Percentiles rank a stretch among this genome's conserved stretches.
Evolutionary conservation across 306 rosid species (phyloP).

Genomic region (Gleditsia sinensis): DNA sequence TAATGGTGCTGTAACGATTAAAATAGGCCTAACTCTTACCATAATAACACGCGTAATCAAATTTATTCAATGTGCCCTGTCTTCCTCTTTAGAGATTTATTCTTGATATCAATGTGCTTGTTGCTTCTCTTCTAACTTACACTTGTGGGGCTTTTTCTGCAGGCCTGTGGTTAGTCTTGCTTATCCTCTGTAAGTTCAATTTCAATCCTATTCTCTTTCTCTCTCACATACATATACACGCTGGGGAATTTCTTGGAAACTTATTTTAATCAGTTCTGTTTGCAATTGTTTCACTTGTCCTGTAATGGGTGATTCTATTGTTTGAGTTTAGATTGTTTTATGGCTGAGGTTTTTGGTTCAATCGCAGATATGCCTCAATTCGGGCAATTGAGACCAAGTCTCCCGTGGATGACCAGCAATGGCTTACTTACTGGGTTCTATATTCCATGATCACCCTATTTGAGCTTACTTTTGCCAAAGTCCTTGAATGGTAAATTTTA

Average conservation of each 20-base stretch:
- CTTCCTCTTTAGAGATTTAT: background rate
- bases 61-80: background rate
- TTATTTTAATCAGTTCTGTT: background rate
- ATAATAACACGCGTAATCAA: background rate
- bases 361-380: conserved; percentile 80
- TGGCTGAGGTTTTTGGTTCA: conserved; percentile 29
- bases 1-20: background rate
- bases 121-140: background rate
- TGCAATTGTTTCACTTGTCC: background rate
- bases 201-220: background rate
- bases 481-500: conserved; percentile 74
- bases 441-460: conserved; percentile 88
- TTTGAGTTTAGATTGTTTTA: conserved; percentile 18
- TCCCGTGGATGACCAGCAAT: conserved; percentile 86
- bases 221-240: background rate
- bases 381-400: conserved; percentile 93
- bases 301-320: background rate
- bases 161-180: conserved; percentile 96
- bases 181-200: conserved; percentile 86
- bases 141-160: conserved; percentile 33
- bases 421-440: conserved; percentile 98
- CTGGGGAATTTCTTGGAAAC: background rate
- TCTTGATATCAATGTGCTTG: conserved; percentile 25
- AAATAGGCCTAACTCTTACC: background rate
- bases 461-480: conserved; percentile 87